Evolutionary conservation across 768 basidiomycete genomes (phyloP), one percentile per base, ranked within the genome.

Genomic region (Tylopilus balloui): DNA sequence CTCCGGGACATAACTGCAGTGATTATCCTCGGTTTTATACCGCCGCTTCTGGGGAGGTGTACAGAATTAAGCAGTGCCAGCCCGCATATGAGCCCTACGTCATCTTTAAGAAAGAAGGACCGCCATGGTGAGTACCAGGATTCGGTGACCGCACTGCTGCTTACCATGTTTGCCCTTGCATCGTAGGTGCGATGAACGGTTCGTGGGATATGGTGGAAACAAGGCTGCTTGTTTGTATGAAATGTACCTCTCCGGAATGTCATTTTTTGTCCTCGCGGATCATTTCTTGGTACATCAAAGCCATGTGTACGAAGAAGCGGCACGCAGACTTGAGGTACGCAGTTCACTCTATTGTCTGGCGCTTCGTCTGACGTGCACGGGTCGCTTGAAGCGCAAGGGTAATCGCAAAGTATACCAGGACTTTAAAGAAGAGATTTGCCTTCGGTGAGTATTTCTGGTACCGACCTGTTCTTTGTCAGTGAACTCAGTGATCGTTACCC

Each of bases 201-300:
- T 94, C 60, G 77, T 92, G 39, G 92, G 92, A 2, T 93, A 93
- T 64, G 92, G 92, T 4, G 89, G 83, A 2, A 94, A 94, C 73
- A 94, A 94, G 66, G 92, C 92, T 2, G 91, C 92, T 10, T 93
- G 92, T 62, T 74, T 92, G 31, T 92, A 86, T 62, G 92, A 92
- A 65, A 88, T 94, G 80, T 91, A 90, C 69, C 72, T 94, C 7
- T 83, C 88, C 12, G 92, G 92, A 3, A 78, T 92, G 32, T 83
- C 83, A 20, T 92, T 82, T 67, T 89, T 84, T 62, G 88, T 94
- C 23, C 77, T 93, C 12, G 73, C 84, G 11, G 89, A 93, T 64
- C 89, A 94, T 66, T 94, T 93, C 60, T 73, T 94, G 52, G 81
- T 92, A 42, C 92, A 93, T 64, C 90, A 92, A 71, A 88, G 82